These are phyloP conservation scores for Vanrija pseudolonga DNA, from an alignment of 1,284 basidiomycete species.

Conservation along the genomic window DNA sequence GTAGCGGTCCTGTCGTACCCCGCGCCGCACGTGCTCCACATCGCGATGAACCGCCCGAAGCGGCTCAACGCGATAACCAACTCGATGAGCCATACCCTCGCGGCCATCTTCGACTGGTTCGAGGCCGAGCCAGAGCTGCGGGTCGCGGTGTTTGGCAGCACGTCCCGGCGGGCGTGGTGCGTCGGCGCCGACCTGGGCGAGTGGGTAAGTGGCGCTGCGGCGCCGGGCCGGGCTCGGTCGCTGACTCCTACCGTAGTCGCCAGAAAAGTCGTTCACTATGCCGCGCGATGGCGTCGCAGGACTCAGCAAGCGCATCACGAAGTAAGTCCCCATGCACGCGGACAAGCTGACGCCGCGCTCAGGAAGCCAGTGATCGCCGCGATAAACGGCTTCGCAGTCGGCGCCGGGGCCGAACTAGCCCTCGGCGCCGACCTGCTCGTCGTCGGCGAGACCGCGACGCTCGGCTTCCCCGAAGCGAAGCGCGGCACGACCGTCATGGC, in stretches of 20 bases:
- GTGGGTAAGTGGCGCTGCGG: slow-evolving; percentile 4
- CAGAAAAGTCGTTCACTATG: not conserved
- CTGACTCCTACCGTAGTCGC: not conserved
- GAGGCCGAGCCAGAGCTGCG: slow-evolving; percentile 14
- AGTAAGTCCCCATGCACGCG: not conserved
- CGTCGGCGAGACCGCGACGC: slow-evolving; percentile 8
- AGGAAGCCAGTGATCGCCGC: slow-evolving; percentile 19
- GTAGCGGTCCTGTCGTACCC: slow-evolving; percentile 11
- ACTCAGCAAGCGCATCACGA: slow-evolving; percentile 13
- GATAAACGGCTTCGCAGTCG: slow-evolving; percentile 15
- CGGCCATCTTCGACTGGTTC: slow-evolving; percentile 16
- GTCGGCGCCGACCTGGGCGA: slow-evolving; percentile 16
- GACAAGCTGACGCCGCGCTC: not conserved
- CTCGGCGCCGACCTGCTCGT: slow-evolving; percentile 16
- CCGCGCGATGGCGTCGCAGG: slow-evolving; percentile 13
- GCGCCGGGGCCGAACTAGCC: slow-evolving; percentile 14
- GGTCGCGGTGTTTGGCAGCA: slow-evolving; percentile 11
- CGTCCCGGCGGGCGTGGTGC: slow-evolving; percentile 12
- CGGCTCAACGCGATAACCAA: slow-evolving; percentile 15
- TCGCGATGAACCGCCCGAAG: slow-evolving; percentile 19
- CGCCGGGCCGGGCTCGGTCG: no score
- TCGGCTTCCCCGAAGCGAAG: slow-evolving; percentile 19
- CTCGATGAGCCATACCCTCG: slow-evolving; percentile 8
- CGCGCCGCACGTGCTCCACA: slow-evolving; percentile 11
- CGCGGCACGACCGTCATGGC: slow-evolving; percentile 14